Evolutionary conservation across 345 rosid species (phyloP), one percentile per base, ranked within the genome.

Genomic region (Hibiscus trionum): DNA sequence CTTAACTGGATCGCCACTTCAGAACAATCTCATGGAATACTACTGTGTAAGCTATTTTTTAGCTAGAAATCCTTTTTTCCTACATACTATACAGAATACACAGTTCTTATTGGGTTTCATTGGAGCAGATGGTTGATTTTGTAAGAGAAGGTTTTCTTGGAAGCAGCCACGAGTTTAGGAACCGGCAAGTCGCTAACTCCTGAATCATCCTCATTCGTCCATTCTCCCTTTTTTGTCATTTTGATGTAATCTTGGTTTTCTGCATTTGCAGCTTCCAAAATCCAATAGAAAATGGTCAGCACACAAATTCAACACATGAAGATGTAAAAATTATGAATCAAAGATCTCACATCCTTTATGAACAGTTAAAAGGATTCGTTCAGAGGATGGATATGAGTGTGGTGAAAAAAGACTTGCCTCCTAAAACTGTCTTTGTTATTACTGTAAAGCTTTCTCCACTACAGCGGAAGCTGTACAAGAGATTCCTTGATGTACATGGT

Each of bases 121-220:
- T 85, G 77, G 65, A 59, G 81, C 90, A 96, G 99, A 96, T 96
- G 99, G 99, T 96, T 82, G 99, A 96, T 83, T 96, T 96, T 82
- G 99, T 96, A 21, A 84, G 99, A 87, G 99, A 96, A 88, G 99
- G 99, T 81, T 96, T 96, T 81, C 90, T 96, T 71, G 99, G 99
- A 55, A 93, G 98, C 88, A 96, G 99, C 80, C 97, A 88, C 31
- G 99, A 96, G 84, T 93, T 93, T 82, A 83, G 98, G 81, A 96
- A 96, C 78, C 94, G 99, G 99, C 77, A 83, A 84, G 90, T 55
- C 79, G 80, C 81, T 73, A 26, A 69, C 68, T 17, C 72, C 65
- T 60, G 44, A 60, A 53, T 65, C 73, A 70, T 46, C 74, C 67
- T 52, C 77, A 65, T 72, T 31, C 24, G 24, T 35, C 75, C 46